phyloP scores from a whole-genome alignment of 345 rosid genomes.

The Corchorus capsularis region DNA sequence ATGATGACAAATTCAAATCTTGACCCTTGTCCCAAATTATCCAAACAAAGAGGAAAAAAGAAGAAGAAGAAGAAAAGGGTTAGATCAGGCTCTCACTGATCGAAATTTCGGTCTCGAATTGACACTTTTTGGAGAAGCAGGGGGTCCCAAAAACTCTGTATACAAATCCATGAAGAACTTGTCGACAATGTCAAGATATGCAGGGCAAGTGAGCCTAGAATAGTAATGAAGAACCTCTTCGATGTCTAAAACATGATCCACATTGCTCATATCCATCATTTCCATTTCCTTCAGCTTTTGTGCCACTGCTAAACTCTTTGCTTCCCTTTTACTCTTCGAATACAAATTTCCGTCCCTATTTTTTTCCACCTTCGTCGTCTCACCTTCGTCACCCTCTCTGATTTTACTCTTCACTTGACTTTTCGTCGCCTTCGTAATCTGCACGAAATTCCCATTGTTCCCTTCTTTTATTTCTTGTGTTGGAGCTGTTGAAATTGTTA shows the following conservation, averaged over 20 bases:
- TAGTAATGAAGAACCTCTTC: slow-evolving; percentile 79
- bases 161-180: slow-evolving; percentile 70
- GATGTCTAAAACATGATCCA: slow-evolving; percentile 64
- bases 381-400: slow-evolving; percentile 25
- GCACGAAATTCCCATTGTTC: slow-evolving; percentile 29
- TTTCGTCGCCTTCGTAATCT: slow-evolving; percentile 9
- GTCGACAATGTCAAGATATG: slow-evolving; percentile 69
- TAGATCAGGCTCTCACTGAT: slow-evolving; percentile 9
- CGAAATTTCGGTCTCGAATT: slow-evolving; percentile 25
- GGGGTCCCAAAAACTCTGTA: slow-evolving; percentile 41
- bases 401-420: slow-evolving; percentile 18
- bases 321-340: slow-evolving; percentile 27
- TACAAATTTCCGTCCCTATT: slow-evolving; percentile 20
- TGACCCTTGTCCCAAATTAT: background rate
- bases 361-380: slow-evolving; percentile 16
- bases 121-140: slow-evolving; percentile 19
- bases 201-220: slow-evolving; percentile 71
- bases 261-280: slow-evolving; percentile 57
- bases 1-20: background rate
- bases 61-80: too few relatives aligned
- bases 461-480: slow-evolving; percentile 23
- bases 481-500: slow-evolving; percentile 10
- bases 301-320: slow-evolving; percentile 41
- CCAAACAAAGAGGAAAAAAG: background rate
- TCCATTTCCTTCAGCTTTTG: slow-evolving; percentile 69